phyloP scores from a whole-genome alignment of 1,284 basidiomycete genomes.

The Microstroma glucosiphilum region DNA sequence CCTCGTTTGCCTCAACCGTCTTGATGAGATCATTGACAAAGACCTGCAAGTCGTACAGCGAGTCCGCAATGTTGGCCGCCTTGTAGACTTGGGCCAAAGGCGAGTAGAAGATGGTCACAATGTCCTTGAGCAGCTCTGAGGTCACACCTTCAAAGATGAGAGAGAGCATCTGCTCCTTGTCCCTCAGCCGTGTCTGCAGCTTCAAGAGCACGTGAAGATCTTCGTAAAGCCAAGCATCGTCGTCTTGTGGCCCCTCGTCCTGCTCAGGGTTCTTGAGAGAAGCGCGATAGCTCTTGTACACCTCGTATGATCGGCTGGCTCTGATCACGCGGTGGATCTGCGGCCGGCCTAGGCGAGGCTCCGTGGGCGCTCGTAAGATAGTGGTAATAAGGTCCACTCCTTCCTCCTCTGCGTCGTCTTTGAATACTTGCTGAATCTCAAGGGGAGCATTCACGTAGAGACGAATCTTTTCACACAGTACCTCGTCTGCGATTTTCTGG shows the following conservation, averaged over 20 bases:
- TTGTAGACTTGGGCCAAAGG: slow-evolving; percentile 97
- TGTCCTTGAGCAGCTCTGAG: slow-evolving; percentile 90
- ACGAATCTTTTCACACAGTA: slow-evolving; percentile 80
- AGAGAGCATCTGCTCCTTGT: slow-evolving; percentile 86
- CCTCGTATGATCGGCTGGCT: slow-evolving; percentile 42
- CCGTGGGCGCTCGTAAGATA: slow-evolving; percentile 73
- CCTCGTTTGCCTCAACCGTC: slow-evolving; percentile 86
- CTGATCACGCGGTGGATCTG: slow-evolving; percentile 44
- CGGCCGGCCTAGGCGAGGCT: slow-evolving; percentile 55
- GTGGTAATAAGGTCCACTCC: slow-evolving; percentile 72
- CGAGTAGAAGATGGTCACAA: slow-evolving; percentile 97
- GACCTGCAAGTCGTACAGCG: slow-evolving; percentile 79
- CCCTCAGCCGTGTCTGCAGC: slow-evolving; percentile 60
- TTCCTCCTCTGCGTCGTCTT: slow-evolving; percentile 57
- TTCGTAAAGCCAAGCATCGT: slow-evolving; percentile 49
- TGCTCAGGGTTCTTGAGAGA: slow-evolving; percentile 33
- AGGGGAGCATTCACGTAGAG: slow-evolving; percentile 77
- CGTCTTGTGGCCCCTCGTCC: slow-evolving; percentile 59
- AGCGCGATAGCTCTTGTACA: slow-evolving; percentile 38
- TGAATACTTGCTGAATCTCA: slow-evolving; percentile 68
- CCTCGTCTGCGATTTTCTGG: slow-evolving; percentile 78
- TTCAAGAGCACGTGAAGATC: slow-evolving; percentile 46
- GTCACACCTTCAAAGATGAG: slow-evolving; percentile 95
- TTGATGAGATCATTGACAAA: slow-evolving; percentile 93
- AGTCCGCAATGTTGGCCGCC: slow-evolving; percentile 93